These are phyloP conservation scores for Ustilago sp. DNA, from an alignment of 1,284 basidiomycete species.

Conservation along the genomic window DNA sequence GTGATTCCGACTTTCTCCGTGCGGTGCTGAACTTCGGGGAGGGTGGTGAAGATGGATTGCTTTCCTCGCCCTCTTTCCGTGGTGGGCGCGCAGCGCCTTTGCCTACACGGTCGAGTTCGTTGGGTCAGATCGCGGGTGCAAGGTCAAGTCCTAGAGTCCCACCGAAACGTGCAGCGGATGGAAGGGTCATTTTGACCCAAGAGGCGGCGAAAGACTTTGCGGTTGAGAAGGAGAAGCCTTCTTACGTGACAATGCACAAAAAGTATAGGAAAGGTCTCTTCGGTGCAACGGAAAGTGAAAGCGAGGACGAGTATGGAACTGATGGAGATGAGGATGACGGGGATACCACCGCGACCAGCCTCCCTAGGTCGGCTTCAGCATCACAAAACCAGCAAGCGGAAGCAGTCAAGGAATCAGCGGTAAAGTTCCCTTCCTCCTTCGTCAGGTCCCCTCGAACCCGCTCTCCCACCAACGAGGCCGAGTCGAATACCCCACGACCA, in stretches of 20 bases:
- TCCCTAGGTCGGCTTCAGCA: background rate
- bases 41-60: conserved; percentile 12
- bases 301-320: conserved; percentile 59
- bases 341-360: background rate
- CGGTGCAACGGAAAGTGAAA: conserved; percentile 34
- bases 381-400: background rate
- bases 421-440: conserved; percentile 39
- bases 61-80: conserved; percentile 19
- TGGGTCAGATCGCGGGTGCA: conserved; percentile 23
- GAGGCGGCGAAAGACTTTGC: conserved; percentile 28
- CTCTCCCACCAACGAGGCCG: conserved; percentile 20
- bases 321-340: conserved; percentile 27
- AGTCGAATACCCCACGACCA: conserved; percentile 2
- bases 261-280: conserved; percentile 43
- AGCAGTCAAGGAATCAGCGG: background rate
- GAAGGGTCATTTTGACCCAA: conserved; percentile 35
- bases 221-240: conserved; percentile 8
- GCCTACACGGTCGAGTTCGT: conserved; percentile 34
- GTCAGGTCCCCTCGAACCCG: conserved; percentile 16
- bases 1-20: conserved; percentile 53
- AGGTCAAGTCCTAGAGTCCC: conserved; percentile 16
- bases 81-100: conserved; percentile 39
- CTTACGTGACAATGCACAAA: conserved; percentile 22
- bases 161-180: conserved; percentile 24
- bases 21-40: conserved; percentile 56